Percentiles rank a stretch among this genome's conserved stretches.
Evolutionary conservation across 2,329 filamentous ascomycete species (phyloP).

Genomic region (Karstenula rhodostoma): DNA sequence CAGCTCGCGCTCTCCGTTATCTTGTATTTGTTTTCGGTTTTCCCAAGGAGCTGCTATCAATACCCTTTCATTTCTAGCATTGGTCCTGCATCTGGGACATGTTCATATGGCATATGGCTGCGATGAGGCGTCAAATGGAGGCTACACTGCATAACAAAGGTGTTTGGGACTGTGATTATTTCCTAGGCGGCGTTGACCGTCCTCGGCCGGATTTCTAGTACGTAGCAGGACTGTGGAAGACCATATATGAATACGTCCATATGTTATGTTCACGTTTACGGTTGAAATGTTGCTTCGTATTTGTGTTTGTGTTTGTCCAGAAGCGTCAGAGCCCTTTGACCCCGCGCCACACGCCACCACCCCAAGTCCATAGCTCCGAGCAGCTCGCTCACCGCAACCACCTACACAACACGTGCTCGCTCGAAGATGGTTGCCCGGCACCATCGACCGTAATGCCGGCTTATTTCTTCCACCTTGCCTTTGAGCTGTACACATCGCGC

Average conservation of each 20-base stretch:
- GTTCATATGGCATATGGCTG: conserved; percentile 19
- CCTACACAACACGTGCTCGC: conserved; percentile 4
- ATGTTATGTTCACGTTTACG: background rate
- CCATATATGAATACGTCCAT: conserved; percentile 11
- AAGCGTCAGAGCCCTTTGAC: background rate
- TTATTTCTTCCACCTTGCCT: conserved; percentile 69
- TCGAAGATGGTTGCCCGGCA: conserved; percentile 21
- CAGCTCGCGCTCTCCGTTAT: conserved; percentile 9
- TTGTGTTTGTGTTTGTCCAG: background rate
- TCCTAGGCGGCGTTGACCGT: conserved; percentile 1
- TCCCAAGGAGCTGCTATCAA: conserved; percentile 1
- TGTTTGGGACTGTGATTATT: conserved; percentile 7
- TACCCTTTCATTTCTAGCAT: conserved; percentile 16
- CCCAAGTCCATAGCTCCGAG: background rate
- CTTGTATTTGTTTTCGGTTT: conserved; percentile 1
- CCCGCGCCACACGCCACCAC: background rate
- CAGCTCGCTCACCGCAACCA: background rate
- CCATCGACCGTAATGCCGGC: conserved; percentile 59
- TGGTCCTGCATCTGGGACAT: conserved; percentile 7
- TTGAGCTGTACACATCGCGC: conserved; percentile 64
- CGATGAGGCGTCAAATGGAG: conserved; percentile 23
- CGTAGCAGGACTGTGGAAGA: background rate
- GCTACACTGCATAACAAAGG: conserved; percentile 36
- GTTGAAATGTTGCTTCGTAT: background rate
- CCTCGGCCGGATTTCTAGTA: conserved; percentile 12